These are phyloP conservation scores for Fusarium devonianum DNA, from an alignment of 2,329 filamentous ascomycete genomes.

Conservation along the genomic window DNA sequence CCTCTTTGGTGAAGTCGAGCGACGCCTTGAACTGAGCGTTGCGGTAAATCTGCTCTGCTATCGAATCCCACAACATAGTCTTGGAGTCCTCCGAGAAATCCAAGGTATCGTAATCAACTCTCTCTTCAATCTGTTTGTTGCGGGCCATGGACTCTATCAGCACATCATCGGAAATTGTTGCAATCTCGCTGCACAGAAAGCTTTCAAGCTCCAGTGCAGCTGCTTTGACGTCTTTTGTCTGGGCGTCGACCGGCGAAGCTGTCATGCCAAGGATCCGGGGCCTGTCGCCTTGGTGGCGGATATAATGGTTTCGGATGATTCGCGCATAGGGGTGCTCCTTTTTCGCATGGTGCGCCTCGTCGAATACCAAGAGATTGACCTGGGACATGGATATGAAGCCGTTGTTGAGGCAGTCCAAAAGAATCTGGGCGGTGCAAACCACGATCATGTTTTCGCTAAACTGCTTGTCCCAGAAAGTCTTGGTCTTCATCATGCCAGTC, in stretches of 20 bases:
- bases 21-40: constrained; percentile 60
- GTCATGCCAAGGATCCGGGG: constrained; percentile 96
- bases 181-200: constrained; percentile 82
- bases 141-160: constrained; percentile 36
- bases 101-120: constrained; percentile 54
- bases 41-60: constrained; percentile 56
- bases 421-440: constrained; percentile 90
- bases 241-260: constrained; percentile 89
- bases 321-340: constrained; percentile 89
- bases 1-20: constrained; percentile 65
- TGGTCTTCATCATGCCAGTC: constrained; percentile 50
- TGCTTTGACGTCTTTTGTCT: constrained; percentile 69
- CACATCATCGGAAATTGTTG: constrained; percentile 65
- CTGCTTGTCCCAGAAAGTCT: constrained; percentile 59
- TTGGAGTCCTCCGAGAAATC: constrained; percentile 55
- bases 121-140: constrained; percentile 59
- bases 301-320: constrained; percentile 89
- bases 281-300: constrained; percentile 56
- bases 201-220: constrained; percentile 78
- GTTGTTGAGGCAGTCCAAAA: constrained; percentile 78
- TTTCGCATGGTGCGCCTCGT: constrained; percentile 96
- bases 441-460: constrained; percentile 77
- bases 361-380: constrained; percentile 91
- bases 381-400: constrained; percentile 81
- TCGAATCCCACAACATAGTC: constrained; percentile 68